Evolutionary conservation across 208 protist species (phyloP), one percentile per base, ranked within the genome.

Genomic region (Trypanosomatidae sp.): DNA sequence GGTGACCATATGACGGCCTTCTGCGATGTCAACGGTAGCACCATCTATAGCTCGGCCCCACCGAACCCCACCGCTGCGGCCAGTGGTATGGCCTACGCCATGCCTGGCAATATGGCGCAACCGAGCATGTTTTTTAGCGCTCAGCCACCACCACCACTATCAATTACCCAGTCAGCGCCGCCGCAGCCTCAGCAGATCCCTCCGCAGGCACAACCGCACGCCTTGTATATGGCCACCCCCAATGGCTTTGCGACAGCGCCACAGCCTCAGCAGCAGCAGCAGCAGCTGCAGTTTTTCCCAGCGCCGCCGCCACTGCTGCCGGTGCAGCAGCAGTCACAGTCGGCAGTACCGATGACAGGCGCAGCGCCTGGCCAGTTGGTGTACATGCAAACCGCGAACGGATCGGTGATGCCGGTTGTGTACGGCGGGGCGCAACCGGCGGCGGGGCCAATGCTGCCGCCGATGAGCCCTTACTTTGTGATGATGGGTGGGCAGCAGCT

Each of bases 381-480:
- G 33, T 79, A 73, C 44, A 47, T 79, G 66, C 74, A 68, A 36
- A 49, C 62, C 3, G 3, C 74, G 33, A 79, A 59, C 68, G 74
- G 74, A 28, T 52, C 74, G 25, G 44, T 79, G 25, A 41, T 79
- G 68, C 74, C 74, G 41, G 60, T 73, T 2, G 41, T 79, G 58
- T 79, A 55, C 68, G 41, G 68, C 22, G 73, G 73, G 13, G 25
- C 50, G 3, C 46, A 71, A 19, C 50, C 74, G n/a, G 9, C 67
- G 0, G n/a, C n/a, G 56, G 66, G 28, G n/a, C 9, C 66, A 39
- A 36, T 50, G 68, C 0, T 72, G 28, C 53, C 2, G 41, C 5
- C 55, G 41, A 62, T 79, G 74, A 69, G 39, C 43, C 47, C 66
- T 4, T 79, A 69, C 62, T 73, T 68, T 43, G 30, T 78, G 60